These are phyloP conservation scores for Ophiostoma perfectum DNA, from an alignment of 2,329 filamentous ascomycete genomes.

Conservation along the genomic window DNA sequence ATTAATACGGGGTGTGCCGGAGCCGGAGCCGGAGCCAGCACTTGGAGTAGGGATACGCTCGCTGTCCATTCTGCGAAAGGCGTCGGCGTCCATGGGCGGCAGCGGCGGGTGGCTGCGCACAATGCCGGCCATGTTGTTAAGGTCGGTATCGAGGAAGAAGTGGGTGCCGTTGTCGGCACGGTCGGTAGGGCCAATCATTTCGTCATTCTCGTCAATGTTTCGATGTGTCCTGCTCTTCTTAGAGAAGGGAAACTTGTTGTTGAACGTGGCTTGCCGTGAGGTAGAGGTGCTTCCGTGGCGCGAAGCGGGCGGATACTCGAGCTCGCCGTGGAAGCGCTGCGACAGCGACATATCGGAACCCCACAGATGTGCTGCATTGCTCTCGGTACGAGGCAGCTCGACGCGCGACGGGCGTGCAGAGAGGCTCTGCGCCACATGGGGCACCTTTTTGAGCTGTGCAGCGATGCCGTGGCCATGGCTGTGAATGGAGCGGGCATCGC, in stretches of 20 bases:
- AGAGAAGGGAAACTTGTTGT: slow-evolving; percentile 58
- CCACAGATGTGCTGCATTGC: slow-evolving; percentile 22
- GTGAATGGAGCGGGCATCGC: neutral
- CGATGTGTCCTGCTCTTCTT: slow-evolving; percentile 49
- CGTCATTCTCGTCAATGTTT: slow-evolving; percentile 49
- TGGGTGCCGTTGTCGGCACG: slow-evolving; percentile 49
- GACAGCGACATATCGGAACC: slow-evolving; percentile 28
- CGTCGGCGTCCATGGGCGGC: slow-evolving; percentile 61
- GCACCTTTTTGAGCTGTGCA: slow-evolving; percentile 44
- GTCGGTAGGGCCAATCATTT: slow-evolving; percentile 56
- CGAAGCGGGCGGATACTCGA: slow-evolving; percentile 26
- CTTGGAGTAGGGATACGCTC: slow-evolving; percentile 18
- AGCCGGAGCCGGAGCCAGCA: neutral
- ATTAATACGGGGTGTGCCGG: slow-evolving; percentile 20
- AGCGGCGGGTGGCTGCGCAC: slow-evolving; percentile 64
- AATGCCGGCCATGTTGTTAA: slow-evolving; percentile 88
- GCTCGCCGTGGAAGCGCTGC: slow-evolving; percentile 31
- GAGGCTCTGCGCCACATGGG: slow-evolving; percentile 51
- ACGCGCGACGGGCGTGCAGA: slow-evolving; percentile 45
- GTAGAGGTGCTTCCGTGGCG: slow-evolving; percentile 28
- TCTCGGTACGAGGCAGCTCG: slow-evolving; percentile 41
- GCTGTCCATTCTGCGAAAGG: slow-evolving; percentile 42
- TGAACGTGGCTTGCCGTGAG: slow-evolving; percentile 49
- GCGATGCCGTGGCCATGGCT: slow-evolving; percentile 14
- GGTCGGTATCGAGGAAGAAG: slow-evolving; percentile 79